Evolutionary conservation across 192 early-diverging fungal species (phyloP), one percentile per base, ranked within the genome.

Genomic region (Umbelopsis isabellina): DNA sequence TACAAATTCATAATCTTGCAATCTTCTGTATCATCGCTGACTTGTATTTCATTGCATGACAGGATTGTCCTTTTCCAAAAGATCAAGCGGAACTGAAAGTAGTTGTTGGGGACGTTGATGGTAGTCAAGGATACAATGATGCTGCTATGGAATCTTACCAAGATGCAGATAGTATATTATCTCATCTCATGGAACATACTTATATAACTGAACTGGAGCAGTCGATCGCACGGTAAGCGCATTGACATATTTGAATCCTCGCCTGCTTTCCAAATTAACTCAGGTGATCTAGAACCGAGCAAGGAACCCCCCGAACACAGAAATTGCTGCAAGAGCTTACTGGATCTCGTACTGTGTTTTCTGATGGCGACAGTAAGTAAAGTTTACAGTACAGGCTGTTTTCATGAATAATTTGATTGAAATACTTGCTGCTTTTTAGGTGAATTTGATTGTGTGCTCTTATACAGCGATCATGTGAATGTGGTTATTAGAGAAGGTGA

Each of bases 301-400:
- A 61, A 35, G 30, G 55, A 16, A 61, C 55, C 6, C 55, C 55
- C 2, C 55, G 55, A 35, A 61, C 55, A 61, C 18, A 35, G 27
- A 61, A 75, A 10, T 67, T 89, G 2, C 37, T 91, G 5, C 75
- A 75, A 12, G 71, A 84, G 47, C 69, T 90, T 3, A 90, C 85
- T 84, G 76, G 82, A 23, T 50, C 75, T 30, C 73, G 69, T 6
- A 83, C 82, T 30, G 88, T 91, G 46, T 69, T 75, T 10, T 64
- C 61, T 33, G 33, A 18, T 35, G 33, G 27, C 0, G 55, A 61
- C 21, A 27, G 55, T 61, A 35, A 27, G 55, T 61, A 35, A 15
- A 16, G 12, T 30, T 16, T 15, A 18, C 2, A 3, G 0, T 13
- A 0, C 21, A 7, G 6, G 27, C 16, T 16, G 13, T 61, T 61